phyloP scores from a whole-genome alignment of 1,284 basidiomycete species.

The Neolentinus lepideus region DNA sequence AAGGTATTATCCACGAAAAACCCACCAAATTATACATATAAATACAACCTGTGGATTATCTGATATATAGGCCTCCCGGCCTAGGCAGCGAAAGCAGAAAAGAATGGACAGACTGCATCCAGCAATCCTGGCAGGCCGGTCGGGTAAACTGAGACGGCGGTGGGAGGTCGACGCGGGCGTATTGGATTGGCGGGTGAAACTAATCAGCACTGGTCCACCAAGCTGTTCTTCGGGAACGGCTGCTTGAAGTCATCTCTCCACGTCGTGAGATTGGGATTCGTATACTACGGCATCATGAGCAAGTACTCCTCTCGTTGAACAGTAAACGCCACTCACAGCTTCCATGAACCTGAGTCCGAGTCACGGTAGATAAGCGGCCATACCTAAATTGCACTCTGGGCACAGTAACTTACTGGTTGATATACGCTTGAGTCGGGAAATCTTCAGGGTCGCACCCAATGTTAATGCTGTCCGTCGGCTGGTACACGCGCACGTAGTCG shows the following conservation, averaged over 20 bases:
- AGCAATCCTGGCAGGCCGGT: too few species aligned
- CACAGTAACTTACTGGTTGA: slow-evolving; percentile 45
- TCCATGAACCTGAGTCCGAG: background rate
- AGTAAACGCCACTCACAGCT: background rate
- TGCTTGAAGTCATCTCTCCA: slow-evolving; percentile 28
- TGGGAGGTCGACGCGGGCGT: too few species aligned
- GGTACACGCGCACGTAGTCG: slow-evolving; percentile 84
- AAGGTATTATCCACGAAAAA: too few species aligned
- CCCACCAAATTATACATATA: too few species aligned
- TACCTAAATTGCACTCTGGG: background rate
- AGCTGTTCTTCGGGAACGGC: slow-evolving; percentile 24
- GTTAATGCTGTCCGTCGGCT: slow-evolving; percentile 57
- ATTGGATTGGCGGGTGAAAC: background rate
- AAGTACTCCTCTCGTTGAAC: slow-evolving; percentile 11
- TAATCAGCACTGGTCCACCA: background rate
- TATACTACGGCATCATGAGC: slow-evolving; percentile 25
- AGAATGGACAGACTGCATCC: too few species aligned
- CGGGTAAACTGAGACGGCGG: too few species aligned
- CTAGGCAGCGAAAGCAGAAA: too few species aligned
- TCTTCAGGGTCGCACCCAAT: slow-evolving; percentile 78
- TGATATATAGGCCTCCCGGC: too few species aligned
- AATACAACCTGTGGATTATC: too few species aligned
- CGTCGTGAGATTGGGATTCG: slow-evolving; percentile 32
- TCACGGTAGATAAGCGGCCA: background rate
- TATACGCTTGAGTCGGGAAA: slow-evolving; percentile 74